Evolutionary conservation across 2,329 filamentous ascomycete species (phyloP).

Genomic region (Neofusicoccum umdonicola): DNA sequence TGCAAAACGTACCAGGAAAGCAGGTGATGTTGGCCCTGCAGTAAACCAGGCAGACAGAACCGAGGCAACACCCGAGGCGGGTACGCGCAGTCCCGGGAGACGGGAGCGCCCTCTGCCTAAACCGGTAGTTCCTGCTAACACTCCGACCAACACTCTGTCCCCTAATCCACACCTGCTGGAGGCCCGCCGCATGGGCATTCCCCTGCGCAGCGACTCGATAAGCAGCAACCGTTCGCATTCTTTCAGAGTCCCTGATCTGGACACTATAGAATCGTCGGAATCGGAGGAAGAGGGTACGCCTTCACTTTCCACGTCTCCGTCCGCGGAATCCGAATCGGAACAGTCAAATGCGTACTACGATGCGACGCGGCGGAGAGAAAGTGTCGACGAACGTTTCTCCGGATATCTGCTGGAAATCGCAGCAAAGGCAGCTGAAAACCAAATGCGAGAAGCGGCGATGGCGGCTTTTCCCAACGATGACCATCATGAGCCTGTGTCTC

Average conservation of each 20-base stretch:
- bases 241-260: slow-evolving; percentile 60
- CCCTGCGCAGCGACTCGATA: slow-evolving; percentile 34
- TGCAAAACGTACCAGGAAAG: slow-evolving; percentile 66
- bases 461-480: slow-evolving; percentile 72
- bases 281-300: slow-evolving; percentile 49
- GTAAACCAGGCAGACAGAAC: slow-evolving; percentile 68
- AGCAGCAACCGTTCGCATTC: slow-evolving; percentile 49
- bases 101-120: slow-evolving; percentile 52
- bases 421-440: slow-evolving; percentile 74
- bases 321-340: slow-evolving; percentile 43
- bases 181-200: slow-evolving; percentile 33
- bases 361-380: slow-evolving; percentile 58
- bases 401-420: slow-evolving; percentile 77
- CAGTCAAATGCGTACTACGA: slow-evolving; percentile 51
- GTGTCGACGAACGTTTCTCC: slow-evolving; percentile 71
- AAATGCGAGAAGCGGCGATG: slow-evolving; percentile 73
- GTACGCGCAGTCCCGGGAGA: slow-evolving; percentile 25
- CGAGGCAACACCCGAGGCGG: slow-evolving; percentile 59
- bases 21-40: slow-evolving; percentile 62
- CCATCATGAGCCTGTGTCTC: slow-evolving; percentile 67
- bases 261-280: slow-evolving; percentile 61
- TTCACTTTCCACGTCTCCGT: slow-evolving; percentile 47
- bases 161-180: slow-evolving; percentile 36
- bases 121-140: slow-evolving; percentile 43
- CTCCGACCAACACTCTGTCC: slow-evolving; percentile 30